Conservation (phyloP, 208 protist species). For the Polymyxa betae region DNA sequence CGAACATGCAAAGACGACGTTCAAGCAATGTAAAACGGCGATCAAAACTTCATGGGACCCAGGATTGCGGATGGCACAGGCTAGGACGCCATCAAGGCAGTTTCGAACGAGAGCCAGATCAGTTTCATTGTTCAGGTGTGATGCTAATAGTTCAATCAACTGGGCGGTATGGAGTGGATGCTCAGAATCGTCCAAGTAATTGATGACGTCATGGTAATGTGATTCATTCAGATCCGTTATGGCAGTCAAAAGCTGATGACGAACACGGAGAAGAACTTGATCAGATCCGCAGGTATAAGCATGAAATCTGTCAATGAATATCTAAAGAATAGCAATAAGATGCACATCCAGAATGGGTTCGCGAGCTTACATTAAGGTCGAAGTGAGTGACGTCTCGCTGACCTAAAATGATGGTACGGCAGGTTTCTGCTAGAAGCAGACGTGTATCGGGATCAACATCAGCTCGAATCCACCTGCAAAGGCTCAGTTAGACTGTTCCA, state of each 20-base stretch:
- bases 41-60: conserved; percentile 22
- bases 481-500: background rate
- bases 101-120: background rate
- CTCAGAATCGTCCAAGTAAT: background rate
- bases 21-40: background rate
- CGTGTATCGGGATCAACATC: background rate
- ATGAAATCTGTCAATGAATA: background rate
- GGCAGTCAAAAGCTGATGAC: background rate
- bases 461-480: conserved; percentile 3
- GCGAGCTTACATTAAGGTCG: background rate
- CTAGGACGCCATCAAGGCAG: background rate
- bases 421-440: conserved; percentile 11
- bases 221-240: background rate
- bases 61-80: background rate
- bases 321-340: conserved; percentile 2
- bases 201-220: background rate
- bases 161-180: conserved; percentile 9
- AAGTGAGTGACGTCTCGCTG: background rate
- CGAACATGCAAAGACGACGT: background rate
- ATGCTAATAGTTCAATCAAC: conserved; percentile 5
- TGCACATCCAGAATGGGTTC: background rate
- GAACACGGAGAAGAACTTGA: background rate
- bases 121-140: background rate
- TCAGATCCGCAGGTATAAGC: background rate
- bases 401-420: conserved; percentile 22